Evolutionary conservation across 345 rosid species (phyloP).

Genomic region (Ailanthus altissimus): DNA sequence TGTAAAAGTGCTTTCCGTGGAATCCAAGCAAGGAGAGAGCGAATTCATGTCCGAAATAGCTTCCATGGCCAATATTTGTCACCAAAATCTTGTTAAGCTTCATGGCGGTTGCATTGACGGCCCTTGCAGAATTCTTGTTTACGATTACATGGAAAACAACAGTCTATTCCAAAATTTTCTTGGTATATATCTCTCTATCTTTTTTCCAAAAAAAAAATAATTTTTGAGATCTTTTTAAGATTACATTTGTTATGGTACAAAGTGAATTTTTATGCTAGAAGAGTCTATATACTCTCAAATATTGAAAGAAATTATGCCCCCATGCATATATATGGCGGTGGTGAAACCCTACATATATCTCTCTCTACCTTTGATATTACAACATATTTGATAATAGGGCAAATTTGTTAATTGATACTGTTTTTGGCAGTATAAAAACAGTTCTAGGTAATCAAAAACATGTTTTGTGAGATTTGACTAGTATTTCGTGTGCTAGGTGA

Average conservation of each 20-base stretch:
- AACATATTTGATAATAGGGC: too few species aligned
- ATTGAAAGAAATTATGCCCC: too few species aligned
- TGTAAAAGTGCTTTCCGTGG: slow-evolving; percentile 40
- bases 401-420: too few species aligned
- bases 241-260: too few species aligned
- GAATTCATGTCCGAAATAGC: slow-evolving; percentile 45
- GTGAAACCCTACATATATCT: background rate
- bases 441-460: too few species aligned
- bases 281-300: too few species aligned
- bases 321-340: too few species aligned
- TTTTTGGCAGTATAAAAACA: too few species aligned
- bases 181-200: slow-evolving; percentile 11
- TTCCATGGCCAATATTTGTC: slow-evolving; percentile 33
- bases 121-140: slow-evolving; percentile 37
- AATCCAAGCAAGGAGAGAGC: slow-evolving; percentile 44
- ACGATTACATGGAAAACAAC: slow-evolving; percentile 41
- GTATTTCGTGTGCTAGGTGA: background rate
- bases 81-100: slow-evolving; percentile 38
- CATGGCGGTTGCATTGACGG: slow-evolving; percentile 45
- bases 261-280: too few species aligned
- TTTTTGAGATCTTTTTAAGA: too few species aligned
- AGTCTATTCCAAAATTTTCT: slow-evolving; percentile 30
- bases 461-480: too few species aligned
- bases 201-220: too few species aligned
- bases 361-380: background rate